Percentiles rank a stretch among this genome's conserved stretches.
phyloP scores from a whole-genome alignment of 2,329 filamentous ascomycete species.

The Parafenestella ontariensis region DNA sequence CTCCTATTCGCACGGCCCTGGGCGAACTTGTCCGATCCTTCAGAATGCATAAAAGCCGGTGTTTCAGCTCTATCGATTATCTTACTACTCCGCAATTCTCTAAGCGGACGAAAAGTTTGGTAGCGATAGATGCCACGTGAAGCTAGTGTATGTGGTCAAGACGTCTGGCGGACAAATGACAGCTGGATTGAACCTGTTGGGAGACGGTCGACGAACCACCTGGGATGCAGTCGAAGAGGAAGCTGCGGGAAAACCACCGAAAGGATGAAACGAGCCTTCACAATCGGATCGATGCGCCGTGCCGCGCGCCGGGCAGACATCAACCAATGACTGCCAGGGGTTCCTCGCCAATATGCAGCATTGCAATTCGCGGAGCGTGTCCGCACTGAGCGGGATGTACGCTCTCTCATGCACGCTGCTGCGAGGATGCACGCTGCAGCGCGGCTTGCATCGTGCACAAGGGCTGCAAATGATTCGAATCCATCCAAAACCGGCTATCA shows the following conservation, averaged over 20 bases:
- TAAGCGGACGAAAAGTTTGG: conserved; percentile 13
- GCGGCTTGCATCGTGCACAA: conserved; percentile 36
- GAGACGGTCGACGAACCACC: not conserved
- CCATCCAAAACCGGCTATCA: conserved; percentile 27
- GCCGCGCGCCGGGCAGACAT: too few relatives aligned
- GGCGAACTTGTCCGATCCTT: conserved; percentile 20
- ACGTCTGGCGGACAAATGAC: conserved; percentile 8
- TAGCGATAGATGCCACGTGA: not conserved
- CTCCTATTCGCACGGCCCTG: conserved; percentile 5
- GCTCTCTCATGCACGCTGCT: conserved; percentile 33
- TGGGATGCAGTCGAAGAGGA: not conserved
- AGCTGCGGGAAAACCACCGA: not conserved
- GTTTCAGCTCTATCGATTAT: conserved; percentile 26
- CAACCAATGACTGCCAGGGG: conserved; percentile 25
- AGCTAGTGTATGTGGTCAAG: conserved; percentile 4
- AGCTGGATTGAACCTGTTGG: conserved; percentile 9
- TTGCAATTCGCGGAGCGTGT: conserved; percentile 30
- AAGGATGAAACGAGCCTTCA: conserved; percentile 11
- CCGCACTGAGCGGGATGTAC: conserved; percentile 29
- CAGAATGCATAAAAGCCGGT: conserved; percentile 16
- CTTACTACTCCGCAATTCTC: conserved; percentile 14
- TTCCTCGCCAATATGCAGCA: conserved; percentile 14
- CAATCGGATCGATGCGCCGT: conserved; percentile 15
- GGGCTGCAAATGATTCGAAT: conserved; percentile 33
- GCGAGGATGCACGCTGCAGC: conserved; percentile 37